A percentile compares a stretch with the other conserved stretches of the same genome.
These are phyloP conservation scores for Lachancea nothofagi DNA, from an alignment of 805 yeast genomes.

Conservation along the genomic window DNA sequence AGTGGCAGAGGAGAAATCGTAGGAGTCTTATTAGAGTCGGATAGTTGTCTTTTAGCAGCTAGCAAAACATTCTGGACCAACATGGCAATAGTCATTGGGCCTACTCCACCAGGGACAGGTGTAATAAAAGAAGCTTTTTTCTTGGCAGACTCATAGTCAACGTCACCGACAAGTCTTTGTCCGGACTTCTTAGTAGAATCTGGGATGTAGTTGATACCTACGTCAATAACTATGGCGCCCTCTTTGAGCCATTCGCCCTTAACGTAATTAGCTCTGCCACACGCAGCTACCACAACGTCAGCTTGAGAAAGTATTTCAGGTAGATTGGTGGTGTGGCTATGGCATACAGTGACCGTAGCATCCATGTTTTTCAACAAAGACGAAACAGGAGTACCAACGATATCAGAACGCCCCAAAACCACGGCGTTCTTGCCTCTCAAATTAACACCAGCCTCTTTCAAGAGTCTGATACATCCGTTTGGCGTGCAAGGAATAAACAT, in stretches of 20 bases:
- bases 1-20: slow-evolving; percentile 54
- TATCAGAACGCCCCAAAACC: slow-evolving; percentile 78
- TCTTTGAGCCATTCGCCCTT: slow-evolving; percentile 84
- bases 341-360: slow-evolving; percentile 74
- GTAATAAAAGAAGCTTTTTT: slow-evolving; percentile 64
- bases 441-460: slow-evolving; percentile 50
- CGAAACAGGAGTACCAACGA: slow-evolving; percentile 79
- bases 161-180: slow-evolving; percentile 87
- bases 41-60: slow-evolving; percentile 62
- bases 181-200: slow-evolving; percentile 76
- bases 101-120: slow-evolving; percentile 99
- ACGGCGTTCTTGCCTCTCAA: slow-evolving; percentile 71
- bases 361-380: slow-evolving; percentile 61
- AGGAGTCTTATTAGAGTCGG: slow-evolving; percentile 37
- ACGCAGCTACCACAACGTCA: slow-evolving; percentile 82
- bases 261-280: slow-evolving; percentile 79
- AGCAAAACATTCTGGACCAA: slow-evolving; percentile 73
- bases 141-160: slow-evolving; percentile 67
- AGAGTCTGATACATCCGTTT: slow-evolving; percentile 64
- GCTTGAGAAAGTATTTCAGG: slow-evolving; percentile 52
- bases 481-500: slow-evolving; percentile 79
- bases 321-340: slow-evolving; percentile 54
- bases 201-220: slow-evolving; percentile 85
- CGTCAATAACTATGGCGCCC: slow-evolving; percentile 85
- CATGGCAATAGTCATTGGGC: slow-evolving; percentile 99